Base-by-base conservation (phyloP, 108 stramenopile species). In the Schizochytrium sp. region DNA sequence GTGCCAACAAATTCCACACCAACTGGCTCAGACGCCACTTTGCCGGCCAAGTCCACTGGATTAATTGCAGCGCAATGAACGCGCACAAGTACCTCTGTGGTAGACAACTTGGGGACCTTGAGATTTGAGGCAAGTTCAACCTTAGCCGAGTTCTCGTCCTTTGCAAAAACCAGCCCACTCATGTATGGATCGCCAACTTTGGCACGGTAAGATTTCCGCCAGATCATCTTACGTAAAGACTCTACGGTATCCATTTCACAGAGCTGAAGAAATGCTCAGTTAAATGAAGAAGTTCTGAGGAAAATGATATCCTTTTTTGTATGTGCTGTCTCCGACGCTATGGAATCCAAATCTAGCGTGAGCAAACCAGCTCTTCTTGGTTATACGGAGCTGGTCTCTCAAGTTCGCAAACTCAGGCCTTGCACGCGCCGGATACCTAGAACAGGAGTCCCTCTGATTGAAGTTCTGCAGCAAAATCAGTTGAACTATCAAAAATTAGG, bases 1-100 rank as follows among this genome's bases (percentile, higher is more conserved):
- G 47, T 50, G 76, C 76, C 76, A 0, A 83, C 76, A 42, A 83
- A 83, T 2, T 83, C 76, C 38, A 83, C 76, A 13, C 76, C 76
- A 0, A 83, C 76, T 8, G 76, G 76, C 55, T 83, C 76, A 8
- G 50, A 49, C 38, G 76, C 50, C 45, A 38, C 53, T 53, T 83
- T 83, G 76, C 53, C 28, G 12, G 44, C 64, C 42, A 69, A 44
- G 53, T 83, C 76, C 17, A 83, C 53, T 8, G 5, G 45, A 40
- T 83, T 83, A 40, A 83, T 47, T n/a, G 76, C 10, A 17, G 76
- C 76, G 76, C 28, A 83, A 28, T 83, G 76, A 8, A 83, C 76
- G 38, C 55, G 49, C 50, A 83, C 47, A 7, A 83, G 28, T n/a
- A 83, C 76, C 76, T 83, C 50, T 38, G 76, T 83, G 12, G 76